Base-by-base conservation (phyloP, 345 rosid genomes). In the Hypericum perforatum region DNA sequence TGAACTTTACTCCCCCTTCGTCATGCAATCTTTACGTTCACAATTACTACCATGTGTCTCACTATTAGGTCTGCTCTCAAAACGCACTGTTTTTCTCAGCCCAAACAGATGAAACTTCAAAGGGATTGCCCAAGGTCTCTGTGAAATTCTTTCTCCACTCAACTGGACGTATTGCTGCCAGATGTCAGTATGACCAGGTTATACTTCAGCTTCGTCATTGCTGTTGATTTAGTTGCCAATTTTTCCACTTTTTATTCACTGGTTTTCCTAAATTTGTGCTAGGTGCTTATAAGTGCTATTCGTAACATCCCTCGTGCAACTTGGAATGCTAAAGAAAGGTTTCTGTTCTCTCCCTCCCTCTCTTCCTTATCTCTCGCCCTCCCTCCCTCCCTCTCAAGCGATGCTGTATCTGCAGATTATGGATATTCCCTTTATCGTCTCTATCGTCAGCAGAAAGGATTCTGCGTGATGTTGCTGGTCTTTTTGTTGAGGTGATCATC, bases 291-390 rank as follows among this genome's bases (percentile, higher is more conserved):
- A 43, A 77, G 58, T 60, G 87, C 92, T 64, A 64, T 86, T 50
- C 92, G 74, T 53, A 81, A 78, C 73, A 76, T 86, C 72, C 86
- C 98, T 41, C 81, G 70, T 61, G 94, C 96, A 64, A 58, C 76
- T 37, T 91, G 98, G 98, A 82, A 82, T 76, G 80, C 85, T 39
- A 86, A 82, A 81, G 98, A 91, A 70, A 86, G 94, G 97, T 89
- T 44, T 67, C n/a, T 65, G 65, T 29, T 41, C 16, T 5, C 12
- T 29, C 43, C 15, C 6, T 15, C 48, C 53, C 45, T 12, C 13
- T 39, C 15, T 67, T 41, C 43, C 36, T 1, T 16, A 5, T 50
- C 37, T 6, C 5, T 22, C 11, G 22, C 39, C 22, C 45, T 11
- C 66, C 16, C 63, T 51, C 16, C 53, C 11, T 10, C 42, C 43